Evolutionary conservation across 768 basidiomycete species (phyloP), one percentile per base, ranked within the genome.

Genomic region (Cystofilobasidium bisporidii): DNA sequence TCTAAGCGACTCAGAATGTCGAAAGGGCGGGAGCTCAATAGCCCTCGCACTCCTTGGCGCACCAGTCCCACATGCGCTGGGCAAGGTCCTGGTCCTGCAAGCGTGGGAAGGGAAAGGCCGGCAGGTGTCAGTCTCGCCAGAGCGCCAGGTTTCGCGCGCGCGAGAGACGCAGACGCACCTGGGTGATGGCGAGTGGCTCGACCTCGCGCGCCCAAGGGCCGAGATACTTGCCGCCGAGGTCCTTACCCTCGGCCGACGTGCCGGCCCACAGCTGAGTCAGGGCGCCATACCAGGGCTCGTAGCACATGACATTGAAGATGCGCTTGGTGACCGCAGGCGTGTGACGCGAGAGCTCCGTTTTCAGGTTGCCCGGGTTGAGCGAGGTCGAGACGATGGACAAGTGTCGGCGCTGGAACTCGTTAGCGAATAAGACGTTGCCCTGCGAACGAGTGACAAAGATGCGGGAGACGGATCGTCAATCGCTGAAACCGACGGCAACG

Each of bases 401-500:
- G 61, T 70, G 66, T 32, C 61, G 50, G 28, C 57, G 63, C 5
- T 69, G 55, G 24, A 70, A 58, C 38, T 71, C 62, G 45, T 72
- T 61, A 8, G 71, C 67, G 40, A 71, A 41, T 14, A 71, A 38
- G 48, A 72, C 60, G 70, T 72, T 72, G 28, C 67, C 65, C 56
- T 65, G 30, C 24, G 28, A 38, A 12, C 38, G n/a, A n/a, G n/a
- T n/a, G n/a, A n/a, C n/a, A n/a, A n/a, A n/a, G n/a, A n/a, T n/a
- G n/a, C n/a, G n/a, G n/a, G n/a, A n/a, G n/a, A n/a, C n/a, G n/a
- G n/a, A n/a, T n/a, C n/a, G n/a, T n/a, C n/a, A n/a, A n/a, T n/a
- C n/a, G n/a, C n/a, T n/a, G n/a, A n/a, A n/a, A n/a, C n/a, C n/a
- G n/a, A n/a, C n/a, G n/a, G n/a, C n/a, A n/a, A n/a, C n/a, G n/a